These are phyloP conservation scores for Carex kokanica DNA, from an alignment of 176 grass and related monocot genomes.

Conservation along the genomic window DNA sequence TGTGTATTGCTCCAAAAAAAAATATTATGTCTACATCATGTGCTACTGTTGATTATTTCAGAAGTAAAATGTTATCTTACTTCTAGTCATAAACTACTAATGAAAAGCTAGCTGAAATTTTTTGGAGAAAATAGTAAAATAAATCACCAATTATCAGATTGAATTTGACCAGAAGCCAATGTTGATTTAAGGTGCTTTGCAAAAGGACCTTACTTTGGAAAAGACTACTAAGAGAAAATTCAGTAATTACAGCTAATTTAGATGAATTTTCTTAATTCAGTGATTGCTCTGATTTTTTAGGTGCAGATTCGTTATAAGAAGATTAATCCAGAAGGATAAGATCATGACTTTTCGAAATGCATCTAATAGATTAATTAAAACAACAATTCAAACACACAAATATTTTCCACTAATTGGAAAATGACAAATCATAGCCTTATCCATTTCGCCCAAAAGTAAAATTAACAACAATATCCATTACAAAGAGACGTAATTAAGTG, in stretches of 20 bases:
- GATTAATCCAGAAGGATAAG: background rate
- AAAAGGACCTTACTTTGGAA: background rate
- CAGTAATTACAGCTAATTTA: background rate
- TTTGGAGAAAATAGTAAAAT: background rate
- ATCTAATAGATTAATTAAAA: slow-evolving; percentile 2
- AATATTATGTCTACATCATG: background rate
- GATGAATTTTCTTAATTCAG: background rate
- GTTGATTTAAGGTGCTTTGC: background rate
- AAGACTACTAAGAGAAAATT: background rate
- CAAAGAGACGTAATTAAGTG: background rate
- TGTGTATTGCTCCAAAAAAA: background rate
- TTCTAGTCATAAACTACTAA: background rate
- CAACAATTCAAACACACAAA: background rate
- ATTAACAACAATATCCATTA: background rate
- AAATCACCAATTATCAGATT: background rate
- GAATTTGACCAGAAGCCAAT: background rate
- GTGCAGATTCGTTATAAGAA: too few relatives aligned
- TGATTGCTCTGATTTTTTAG: background rate
- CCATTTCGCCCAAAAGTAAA: slow-evolving; percentile 10
- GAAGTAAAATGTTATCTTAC: background rate
- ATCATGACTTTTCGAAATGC: background rate
- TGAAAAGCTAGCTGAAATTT: background rate
- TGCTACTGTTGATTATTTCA: background rate
- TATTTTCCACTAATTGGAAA: background rate
- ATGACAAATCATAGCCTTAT: background rate